A percentile compares a stretch with the other conserved stretches of the same genome.
Evolutionary conservation across 2,329 filamentous ascomycete species (phyloP).

Genomic region (Curvularia eragrostidis): DNA sequence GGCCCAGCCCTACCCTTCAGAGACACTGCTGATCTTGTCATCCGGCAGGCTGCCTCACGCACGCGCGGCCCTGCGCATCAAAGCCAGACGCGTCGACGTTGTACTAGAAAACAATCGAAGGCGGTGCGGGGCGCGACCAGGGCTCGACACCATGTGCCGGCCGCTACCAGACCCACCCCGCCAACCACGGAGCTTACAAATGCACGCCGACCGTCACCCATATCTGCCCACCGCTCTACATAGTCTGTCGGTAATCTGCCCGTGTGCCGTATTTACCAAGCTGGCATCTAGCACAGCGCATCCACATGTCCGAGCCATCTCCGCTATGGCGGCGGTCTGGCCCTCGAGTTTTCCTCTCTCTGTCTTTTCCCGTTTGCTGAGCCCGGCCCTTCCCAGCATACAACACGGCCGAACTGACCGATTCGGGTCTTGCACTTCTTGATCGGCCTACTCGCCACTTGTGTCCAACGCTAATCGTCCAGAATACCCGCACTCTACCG

Average conservation of each 20-base stretch:
- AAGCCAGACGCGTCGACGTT: not conserved
- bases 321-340: slow-evolving; percentile 2
- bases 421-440: not conserved
- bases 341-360: slow-evolving; percentile 1
- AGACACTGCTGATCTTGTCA: not conserved
- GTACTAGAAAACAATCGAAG: slow-evolving; percentile 10
- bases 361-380: not conserved
- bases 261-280: too few species aligned
- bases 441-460: slow-evolving; percentile 7
- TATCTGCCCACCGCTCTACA: not conserved
- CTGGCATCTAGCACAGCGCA: not conserved
- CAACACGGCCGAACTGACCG: not conserved
- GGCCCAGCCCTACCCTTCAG: not conserved
- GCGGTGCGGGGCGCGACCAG: slow-evolving; percentile 3
- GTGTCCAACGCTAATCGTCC: slow-evolving; percentile 1
- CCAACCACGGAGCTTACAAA: slow-evolving; percentile 14
- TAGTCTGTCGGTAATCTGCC: too few species aligned
- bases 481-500: slow-evolving; percentile 11
- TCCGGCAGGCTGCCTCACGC: not conserved
- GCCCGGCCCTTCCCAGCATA: slow-evolving; percentile 5
- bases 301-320: slow-evolving; percentile 5
- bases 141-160: slow-evolving; percentile 8
- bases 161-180: slow-evolving; percentile 9
- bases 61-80: not conserved
- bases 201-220: not conserved